Percentiles rank a stretch among this genome's conserved stretches.
These are phyloP conservation scores for Aspergillus ibericus DNA, from an alignment of 2,329 filamentous ascomycete species.

Conservation along the genomic window DNA sequence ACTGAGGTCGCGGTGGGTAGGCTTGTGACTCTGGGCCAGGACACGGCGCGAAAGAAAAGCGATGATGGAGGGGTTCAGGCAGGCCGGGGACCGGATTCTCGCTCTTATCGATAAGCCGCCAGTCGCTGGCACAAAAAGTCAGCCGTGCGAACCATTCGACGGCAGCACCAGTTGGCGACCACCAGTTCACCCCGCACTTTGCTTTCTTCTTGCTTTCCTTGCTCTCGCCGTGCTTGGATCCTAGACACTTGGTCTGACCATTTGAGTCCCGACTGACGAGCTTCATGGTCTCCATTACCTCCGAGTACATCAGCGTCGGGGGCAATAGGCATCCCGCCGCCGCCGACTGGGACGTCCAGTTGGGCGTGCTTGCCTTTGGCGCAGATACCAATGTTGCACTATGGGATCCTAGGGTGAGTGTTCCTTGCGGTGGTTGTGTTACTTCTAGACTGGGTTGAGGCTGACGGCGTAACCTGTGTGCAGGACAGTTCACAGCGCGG, in stretches of 20 bases:
- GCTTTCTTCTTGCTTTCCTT: not conserved
- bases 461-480: not conserved
- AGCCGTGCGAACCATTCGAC: slow-evolving; percentile 4
- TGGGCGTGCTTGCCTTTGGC: slow-evolving; percentile 79
- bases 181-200: not conserved
- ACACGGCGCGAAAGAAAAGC: not conserved
- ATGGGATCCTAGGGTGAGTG: slow-evolving; percentile 74
- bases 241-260: too few relatives aligned
- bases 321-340: slow-evolving; percentile 87
- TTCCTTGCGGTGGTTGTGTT: not conserved
- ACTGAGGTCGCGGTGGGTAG: too few relatives aligned
- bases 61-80: not conserved
- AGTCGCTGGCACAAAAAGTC: slow-evolving; percentile 24
- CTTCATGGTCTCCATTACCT: slow-evolving; percentile 40
- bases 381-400: slow-evolving; percentile 85
- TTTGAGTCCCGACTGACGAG: not conserved
- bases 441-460: not conserved
- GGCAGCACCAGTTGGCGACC: not conserved
- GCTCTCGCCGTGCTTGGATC: not conserved
- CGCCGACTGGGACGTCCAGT: slow-evolving; percentile 77
- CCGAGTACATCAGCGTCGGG: slow-evolving; percentile 69
- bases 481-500: slow-evolving; percentile 55
- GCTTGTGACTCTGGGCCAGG: not conserved
- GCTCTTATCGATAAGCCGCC: slow-evolving; percentile 44
- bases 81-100: not conserved